Evolutionary conservation across 805 yeast genomes (phyloP).

Genomic region (Pichia nakasei): DNA sequence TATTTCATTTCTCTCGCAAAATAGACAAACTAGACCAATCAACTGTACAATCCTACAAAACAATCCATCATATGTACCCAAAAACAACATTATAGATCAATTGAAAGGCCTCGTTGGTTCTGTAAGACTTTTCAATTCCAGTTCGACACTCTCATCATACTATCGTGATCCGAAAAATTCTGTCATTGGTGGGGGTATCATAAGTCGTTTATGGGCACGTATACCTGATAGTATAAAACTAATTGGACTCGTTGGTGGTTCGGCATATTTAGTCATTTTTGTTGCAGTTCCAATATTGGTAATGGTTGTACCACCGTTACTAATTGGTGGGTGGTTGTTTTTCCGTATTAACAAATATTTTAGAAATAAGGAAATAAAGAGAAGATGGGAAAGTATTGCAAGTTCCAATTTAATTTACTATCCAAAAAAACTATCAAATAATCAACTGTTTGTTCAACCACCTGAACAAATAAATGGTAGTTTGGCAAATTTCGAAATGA

Average conservation of each 20-base stretch:
- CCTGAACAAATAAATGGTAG: conserved; percentile 22
- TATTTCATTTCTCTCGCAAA: neutral
- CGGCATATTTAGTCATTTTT: conserved; percentile 22
- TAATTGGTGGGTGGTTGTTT: conserved; percentile 20
- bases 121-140: too few relatives aligned
- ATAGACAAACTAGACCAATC: neutral
- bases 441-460: conserved; percentile 15
- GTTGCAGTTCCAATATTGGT: conserved; percentile 26
- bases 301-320: conserved; percentile 25
- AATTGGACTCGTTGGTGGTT: conserved; percentile 17
- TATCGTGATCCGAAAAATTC: conserved; percentile 20
- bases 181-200: conserved; percentile 8
- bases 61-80: neutral
- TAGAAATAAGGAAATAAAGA: conserved; percentile 9
- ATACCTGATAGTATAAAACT: conserved; percentile 26
- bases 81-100: neutral
- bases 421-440: conserved; percentile 10
- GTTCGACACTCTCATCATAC: neutral
- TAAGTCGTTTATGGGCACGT: conserved; percentile 14
- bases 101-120: too few relatives aligned
- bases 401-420: conserved; percentile 21
- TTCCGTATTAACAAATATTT: conserved; percentile 11
- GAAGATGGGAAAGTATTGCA: conserved; percentile 18
- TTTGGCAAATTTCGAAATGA: conserved; percentile 24
- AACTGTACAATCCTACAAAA: neutral